Evolutionary conservation across 1,284 basidiomycete genomes (phyloP).

Genomic region (Trichosporon faecale): DNA sequence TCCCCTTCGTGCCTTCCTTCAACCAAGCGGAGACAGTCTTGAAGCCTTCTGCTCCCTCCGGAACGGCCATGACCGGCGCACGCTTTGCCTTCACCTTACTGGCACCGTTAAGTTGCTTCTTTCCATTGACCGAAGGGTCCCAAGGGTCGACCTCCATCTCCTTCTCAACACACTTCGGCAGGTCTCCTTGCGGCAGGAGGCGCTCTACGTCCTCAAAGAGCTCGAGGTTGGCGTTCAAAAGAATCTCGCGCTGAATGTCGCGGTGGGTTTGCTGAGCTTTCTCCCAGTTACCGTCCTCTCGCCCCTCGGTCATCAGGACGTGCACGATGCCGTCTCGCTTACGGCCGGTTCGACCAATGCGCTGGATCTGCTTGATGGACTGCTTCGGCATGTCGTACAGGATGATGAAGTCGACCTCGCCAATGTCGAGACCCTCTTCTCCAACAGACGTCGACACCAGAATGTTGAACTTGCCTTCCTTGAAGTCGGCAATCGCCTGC

Average conservation of each 20-base stretch:
- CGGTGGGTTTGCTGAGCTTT: constrained; percentile 84
- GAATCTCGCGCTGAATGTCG: constrained; percentile 84
- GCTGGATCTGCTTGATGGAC: constrained; percentile 92
- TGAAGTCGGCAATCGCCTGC: constrained; percentile 71
- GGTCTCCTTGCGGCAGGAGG: constrained; percentile 72
- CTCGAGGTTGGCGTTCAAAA: constrained; percentile 79
- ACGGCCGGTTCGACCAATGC: constrained; percentile 91
- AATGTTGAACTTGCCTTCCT: constrained; percentile 81
- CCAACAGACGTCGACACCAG: constrained; percentile 96
- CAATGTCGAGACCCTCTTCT: constrained; percentile 99
- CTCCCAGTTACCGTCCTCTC: constrained; percentile 89
- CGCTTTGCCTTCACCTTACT: constrained; percentile 24
- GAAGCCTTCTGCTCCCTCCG: constrained; percentile 47
- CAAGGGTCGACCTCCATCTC: constrained; percentile 59
- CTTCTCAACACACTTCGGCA: constrained; percentile 75
- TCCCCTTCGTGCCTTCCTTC: constrained; percentile 25
- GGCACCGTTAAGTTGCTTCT: constrained; percentile 27
- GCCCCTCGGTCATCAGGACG: constrained; percentile 84
- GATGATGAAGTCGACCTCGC: constrained; percentile 94
- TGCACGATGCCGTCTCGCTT: constrained; percentile 87
- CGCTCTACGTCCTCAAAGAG: constrained; percentile 88
- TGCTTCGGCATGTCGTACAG: constrained; percentile 97
- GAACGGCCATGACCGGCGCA: constrained; percentile 42
- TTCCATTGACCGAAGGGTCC: constrained; percentile 40
- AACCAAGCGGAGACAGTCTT: constrained; percentile 45